Evolutionary conservation across 306 rosid genomes (phyloP), one percentile per base, ranked within the genome.

Genomic region (Fragaria iinumae): DNA sequence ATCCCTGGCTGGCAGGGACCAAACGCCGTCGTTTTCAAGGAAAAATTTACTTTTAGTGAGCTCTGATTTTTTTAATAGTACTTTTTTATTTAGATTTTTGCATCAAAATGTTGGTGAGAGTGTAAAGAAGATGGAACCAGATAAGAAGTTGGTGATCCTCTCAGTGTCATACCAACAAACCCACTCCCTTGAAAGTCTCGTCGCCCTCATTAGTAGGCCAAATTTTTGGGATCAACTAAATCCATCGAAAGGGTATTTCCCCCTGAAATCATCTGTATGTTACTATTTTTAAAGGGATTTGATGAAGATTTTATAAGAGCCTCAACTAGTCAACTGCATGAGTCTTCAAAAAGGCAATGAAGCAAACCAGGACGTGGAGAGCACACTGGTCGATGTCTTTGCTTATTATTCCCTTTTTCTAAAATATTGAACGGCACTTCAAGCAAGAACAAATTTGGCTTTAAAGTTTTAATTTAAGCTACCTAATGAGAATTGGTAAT

Each of bases 111-210:
- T 41, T 41, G 44, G 44, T 41, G 1, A 72, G 79, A 86, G 84
- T 79, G 86, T 74, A 87, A 88, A 85, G 92, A 72, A 67, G 83
- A 80, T 90, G 91, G 7, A 84, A 83, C 86, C 80, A 68, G 38
- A 47, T 72, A 32, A 69, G 88, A 81, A 81, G 92, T 83, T 78
- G 92, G 92, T 90, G 87, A 86, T 67, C 64, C 75, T 76, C 81
- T 83, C 83, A 79, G 74, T 79, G 77, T 63, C 75, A 73, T 64
- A 64, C 69, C 85, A 87, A 80, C 88, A 11, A 84, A 88, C 56
- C 87, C 90, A 85, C 84, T 63, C 79, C 79, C 44, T 73, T 48
- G 18, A 76, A 48, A 60, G 63, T 52, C 73, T 80, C 32, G 20
- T 80, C 23, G 39, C 1, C 47, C 78, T 66, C n/a, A 63, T 65